A percentile compares a stretch with the other conserved stretches of the same genome.
Conservation (phyloP, 345 rosid genomes). For the Citrus inodora region DNA sequence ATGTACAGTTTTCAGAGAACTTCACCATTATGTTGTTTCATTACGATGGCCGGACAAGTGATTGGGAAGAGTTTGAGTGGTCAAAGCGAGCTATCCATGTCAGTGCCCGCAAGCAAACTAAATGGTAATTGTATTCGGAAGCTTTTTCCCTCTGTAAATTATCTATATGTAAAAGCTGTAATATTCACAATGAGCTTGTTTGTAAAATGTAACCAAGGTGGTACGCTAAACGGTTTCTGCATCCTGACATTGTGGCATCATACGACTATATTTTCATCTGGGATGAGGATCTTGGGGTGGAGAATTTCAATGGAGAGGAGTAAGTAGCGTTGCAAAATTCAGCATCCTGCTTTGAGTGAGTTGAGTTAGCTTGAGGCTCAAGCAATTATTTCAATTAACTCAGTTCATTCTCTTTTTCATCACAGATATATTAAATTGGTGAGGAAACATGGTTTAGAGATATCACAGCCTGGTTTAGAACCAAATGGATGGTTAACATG, state of each 20-base stretch:
- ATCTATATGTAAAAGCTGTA: neutral
- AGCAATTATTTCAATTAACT: neutral
- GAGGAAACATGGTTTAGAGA: conserved; percentile 79
- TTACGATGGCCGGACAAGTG: conserved; percentile 77
- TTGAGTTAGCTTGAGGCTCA: neutral
- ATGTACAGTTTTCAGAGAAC: conserved; percentile 77
- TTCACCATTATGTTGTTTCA: conserved; percentile 88
- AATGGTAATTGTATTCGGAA: conserved; percentile 52
- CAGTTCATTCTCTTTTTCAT: neutral
- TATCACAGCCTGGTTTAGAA: conserved; percentile 95
- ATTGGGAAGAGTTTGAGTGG: conserved; percentile 97
- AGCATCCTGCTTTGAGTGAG: neutral
- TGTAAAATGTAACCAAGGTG: conserved; percentile 51
- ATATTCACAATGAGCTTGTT: conserved; percentile 11
- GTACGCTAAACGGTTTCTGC: conserved; percentile 96
- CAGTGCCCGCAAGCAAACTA: conserved; percentile 77
- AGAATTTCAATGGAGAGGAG: conserved; percentile 82
- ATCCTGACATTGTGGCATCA: conserved; percentile 80
- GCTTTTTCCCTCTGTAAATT: conserved; percentile 5
- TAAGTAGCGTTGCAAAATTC: conserved; percentile 27
- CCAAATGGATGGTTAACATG: conserved; percentile 75
- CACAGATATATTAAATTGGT: conserved; percentile 73
- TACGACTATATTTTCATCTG: conserved; percentile 91
- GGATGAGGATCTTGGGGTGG: conserved; percentile 98
- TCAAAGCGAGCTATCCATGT: conserved; percentile 89